phyloP scores from a whole-genome alignment of 1,284 basidiomycete genomes.

The Ceratorhiza oryzae-sativae region DNA sequence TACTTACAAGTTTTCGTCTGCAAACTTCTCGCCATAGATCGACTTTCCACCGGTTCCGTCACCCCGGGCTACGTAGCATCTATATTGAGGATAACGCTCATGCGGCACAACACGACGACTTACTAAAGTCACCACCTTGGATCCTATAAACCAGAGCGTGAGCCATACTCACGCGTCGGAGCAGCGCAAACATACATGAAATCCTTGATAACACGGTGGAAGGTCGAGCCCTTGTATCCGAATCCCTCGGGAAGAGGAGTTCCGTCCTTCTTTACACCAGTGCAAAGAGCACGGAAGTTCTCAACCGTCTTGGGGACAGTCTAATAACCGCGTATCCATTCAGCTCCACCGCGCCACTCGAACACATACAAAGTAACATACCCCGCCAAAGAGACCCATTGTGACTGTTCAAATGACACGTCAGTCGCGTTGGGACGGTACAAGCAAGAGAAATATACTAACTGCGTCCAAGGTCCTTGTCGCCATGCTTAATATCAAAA shows the following conservation, averaged over 20 bases:
- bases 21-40: slow-evolving; percentile 66
- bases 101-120: slow-evolving; percentile 42
- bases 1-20: slow-evolving; percentile 83
- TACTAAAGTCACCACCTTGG: slow-evolving; percentile 76
- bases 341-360: slow-evolving; percentile 26
- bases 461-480: slow-evolving; percentile 82
- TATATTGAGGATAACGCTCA: slow-evolving; percentile 1
- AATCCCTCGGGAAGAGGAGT: slow-evolving; percentile 71
- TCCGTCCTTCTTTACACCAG: slow-evolving; percentile 82
- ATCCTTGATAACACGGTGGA: slow-evolving; percentile 75
- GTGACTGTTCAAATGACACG: slow-evolving; percentile 60
- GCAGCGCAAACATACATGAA: slow-evolving; percentile 60
- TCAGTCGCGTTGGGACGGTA: not conserved
- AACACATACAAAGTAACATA: slow-evolving; percentile 45
- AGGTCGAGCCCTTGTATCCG: slow-evolving; percentile 73
- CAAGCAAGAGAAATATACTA: slow-evolving; percentile 50
- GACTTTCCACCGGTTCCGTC: slow-evolving; percentile 70
- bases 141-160: slow-evolving; percentile 53
- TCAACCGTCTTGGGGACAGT: slow-evolving; percentile 79
- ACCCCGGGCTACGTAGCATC: slow-evolving; percentile 54
- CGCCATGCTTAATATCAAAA: slow-evolving; percentile 93
- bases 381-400: slow-evolving; percentile 85
- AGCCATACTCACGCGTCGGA: not conserved
- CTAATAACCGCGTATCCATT: slow-evolving; percentile 54
- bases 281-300: slow-evolving; percentile 73